Evolutionary conservation across 768 basidiomycete species (phyloP), one percentile per base, ranked within the genome.

Genomic region (Xerocomus spinulosus): DNA sequence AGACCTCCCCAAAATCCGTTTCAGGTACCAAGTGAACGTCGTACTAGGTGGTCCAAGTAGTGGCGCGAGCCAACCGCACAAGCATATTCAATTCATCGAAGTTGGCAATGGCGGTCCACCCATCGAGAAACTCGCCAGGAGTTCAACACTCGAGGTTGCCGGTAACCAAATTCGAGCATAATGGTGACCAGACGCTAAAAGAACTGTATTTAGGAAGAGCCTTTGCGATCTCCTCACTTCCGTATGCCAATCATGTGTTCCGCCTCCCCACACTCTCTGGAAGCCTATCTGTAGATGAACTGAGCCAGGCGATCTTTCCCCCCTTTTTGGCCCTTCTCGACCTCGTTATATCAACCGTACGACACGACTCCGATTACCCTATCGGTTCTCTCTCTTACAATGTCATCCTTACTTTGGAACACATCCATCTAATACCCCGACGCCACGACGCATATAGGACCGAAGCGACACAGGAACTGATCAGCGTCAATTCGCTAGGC

Each of bases 61-160:
- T 48, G 92, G 92, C 23, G 92, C 93, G 10, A 92, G 90, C 62
- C 93, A 96, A 68, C 73, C 78, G 2, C 92, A 94, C 69, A 92
- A 94, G 59, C 93, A 96, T 62, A 55, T 94, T n/a, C 92, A 95
- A 64, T 84, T 94, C 53, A 67, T 94, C 28, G 84, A 89, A 28
- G 60, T 80, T 15, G 76, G 77, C 9, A 70, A 69, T 33, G 76
- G 77, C 29, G 85, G 81, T 2, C 86, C 88, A 13, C 93, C 93
- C 0, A 74, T 93, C 21, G 92, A 94, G 66, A 70, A 66, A 46
- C 72, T 92, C 44, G 83, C 88, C 5, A 73, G 73, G 55, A 67
- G 69, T 17, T 70, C 77, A 9, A 73, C 69, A 14, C 64, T 92
- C 39, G 83, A 90, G 60, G 75, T 52, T 20, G 28, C 53, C 4